Percentiles rank a stretch among this genome's conserved stretches.
Conservation (phyloP, 1,284 basidiomycete species). For the Ustilago trichophora region DNA sequence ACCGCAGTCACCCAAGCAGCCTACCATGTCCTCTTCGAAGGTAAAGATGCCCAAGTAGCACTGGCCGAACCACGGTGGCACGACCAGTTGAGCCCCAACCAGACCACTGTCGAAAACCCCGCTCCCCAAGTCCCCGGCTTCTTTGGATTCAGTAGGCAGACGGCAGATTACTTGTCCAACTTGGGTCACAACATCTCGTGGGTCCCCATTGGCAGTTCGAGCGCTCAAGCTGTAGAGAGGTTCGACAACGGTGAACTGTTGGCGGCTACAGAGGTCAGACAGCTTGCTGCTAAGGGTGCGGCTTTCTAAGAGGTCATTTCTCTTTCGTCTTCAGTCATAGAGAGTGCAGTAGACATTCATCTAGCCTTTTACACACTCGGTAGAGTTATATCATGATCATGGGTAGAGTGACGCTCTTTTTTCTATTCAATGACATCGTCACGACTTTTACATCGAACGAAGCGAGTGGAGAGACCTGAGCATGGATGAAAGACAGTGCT, state of each 20-base stretch:
- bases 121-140: constrained; percentile 51
- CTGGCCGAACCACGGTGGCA: constrained; percentile 68
- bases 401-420: too few relatives aligned
- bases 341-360: neutral
- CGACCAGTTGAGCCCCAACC: constrained; percentile 66
- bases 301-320: constrained; percentile 44
- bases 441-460: too few relatives aligned
- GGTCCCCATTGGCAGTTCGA: constrained; percentile 47
- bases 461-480: too few relatives aligned
- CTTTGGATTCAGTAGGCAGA: constrained; percentile 66
- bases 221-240: constrained; percentile 56
- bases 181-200: constrained; percentile 66
- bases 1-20: constrained; percentile 67
- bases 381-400: too few relatives aligned
- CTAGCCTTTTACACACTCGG: too few relatives aligned
- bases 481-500: too few relatives aligned
- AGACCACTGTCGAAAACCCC: constrained; percentile 65
- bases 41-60: constrained; percentile 48
- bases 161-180: constrained; percentile 59
- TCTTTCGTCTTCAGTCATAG: too few relatives aligned
- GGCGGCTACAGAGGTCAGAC: constrained; percentile 55
- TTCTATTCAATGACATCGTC: too few relatives aligned
- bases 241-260: constrained; percentile 32
- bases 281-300: constrained; percentile 55
- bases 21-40: constrained; percentile 54